Conservation (phyloP, 2,329 filamentous ascomycete genomes). For the Cytospora paraplurivora region DNA sequence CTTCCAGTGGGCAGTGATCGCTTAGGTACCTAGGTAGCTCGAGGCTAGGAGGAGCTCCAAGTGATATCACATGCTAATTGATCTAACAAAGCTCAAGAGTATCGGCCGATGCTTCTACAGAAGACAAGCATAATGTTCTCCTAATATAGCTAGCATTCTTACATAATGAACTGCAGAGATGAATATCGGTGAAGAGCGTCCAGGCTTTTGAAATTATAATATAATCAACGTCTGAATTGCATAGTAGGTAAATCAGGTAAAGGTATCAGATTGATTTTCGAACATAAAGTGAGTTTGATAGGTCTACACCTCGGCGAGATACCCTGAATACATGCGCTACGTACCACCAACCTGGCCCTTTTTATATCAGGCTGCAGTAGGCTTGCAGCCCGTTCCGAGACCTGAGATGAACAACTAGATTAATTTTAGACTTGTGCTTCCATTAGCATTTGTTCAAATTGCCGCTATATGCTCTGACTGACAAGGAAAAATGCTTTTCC, state of each 20-base stretch:
- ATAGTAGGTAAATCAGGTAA: not conserved
- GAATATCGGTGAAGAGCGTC: not conserved
- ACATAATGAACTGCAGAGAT: not conserved
- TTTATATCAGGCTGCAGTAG: constrained; percentile 16
- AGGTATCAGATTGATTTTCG: constrained; percentile 16
- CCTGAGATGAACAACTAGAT: constrained; percentile 1
- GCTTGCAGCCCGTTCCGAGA: constrained; percentile 16
- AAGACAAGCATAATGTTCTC: not conserved
- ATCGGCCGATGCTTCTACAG: too few species aligned
- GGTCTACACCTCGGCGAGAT: constrained; percentile 16
- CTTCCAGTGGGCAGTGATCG: not conserved
- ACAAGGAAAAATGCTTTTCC: not conserved
- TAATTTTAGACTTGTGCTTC: not conserved
- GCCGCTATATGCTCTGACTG: not conserved
- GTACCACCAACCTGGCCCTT: constrained; percentile 13
- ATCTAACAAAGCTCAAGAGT: not conserved
- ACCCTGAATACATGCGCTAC: constrained; percentile 13
- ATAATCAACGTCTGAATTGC: not conserved
- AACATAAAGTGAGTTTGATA: constrained; percentile 10
- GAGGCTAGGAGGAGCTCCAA: not conserved
- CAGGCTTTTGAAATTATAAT: not conserved
- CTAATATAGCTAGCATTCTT: not conserved
- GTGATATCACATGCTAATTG: constrained; percentile 1
- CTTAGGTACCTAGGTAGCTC: not conserved
- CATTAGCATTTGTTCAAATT: not conserved